phyloP scores from a whole-genome alignment of 2,329 filamentous ascomycete species.

The Westerdykella aurantiaca region DNA sequence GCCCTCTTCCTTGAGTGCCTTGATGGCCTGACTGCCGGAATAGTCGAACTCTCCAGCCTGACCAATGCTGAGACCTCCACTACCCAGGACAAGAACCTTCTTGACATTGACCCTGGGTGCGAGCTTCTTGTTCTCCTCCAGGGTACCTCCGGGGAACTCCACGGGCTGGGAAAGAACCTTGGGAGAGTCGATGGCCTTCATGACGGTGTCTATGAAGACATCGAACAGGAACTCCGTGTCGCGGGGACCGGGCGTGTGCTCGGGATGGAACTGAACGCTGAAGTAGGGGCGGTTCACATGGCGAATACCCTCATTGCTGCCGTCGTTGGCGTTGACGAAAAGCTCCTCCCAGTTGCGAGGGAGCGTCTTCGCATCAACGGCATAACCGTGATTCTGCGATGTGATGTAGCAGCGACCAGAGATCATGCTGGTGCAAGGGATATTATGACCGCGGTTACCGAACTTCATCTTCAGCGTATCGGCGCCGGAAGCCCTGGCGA shows the following conservation, averaged over 20 bases:
- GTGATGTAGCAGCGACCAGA: constrained; percentile 98
- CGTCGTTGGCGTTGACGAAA: constrained; percentile 97
- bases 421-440: constrained; percentile 91
- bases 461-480: constrained; percentile 96
- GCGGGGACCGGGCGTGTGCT: constrained; percentile 89
- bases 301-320: constrained; percentile 96
- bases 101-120: constrained; percentile 79
- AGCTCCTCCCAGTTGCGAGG: constrained; percentile 82
- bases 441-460: constrained; percentile 97
- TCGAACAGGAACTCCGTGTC: constrained; percentile 97
- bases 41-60: constrained; percentile 99
- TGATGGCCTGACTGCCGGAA: constrained; percentile 96
- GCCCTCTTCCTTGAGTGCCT: constrained; percentile 93
- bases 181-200: constrained; percentile 61
- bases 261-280: constrained; percentile 98
- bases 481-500: constrained; percentile 82
- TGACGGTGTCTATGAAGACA: constrained; percentile 85
- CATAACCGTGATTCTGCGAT: constrained; percentile 96
- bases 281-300: constrained; percentile 84
- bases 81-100: constrained; percentile 91
- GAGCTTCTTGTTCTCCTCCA: constrained; percentile 68
- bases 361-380: constrained; percentile 74
- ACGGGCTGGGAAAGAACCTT: constrained; percentile 67
- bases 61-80: constrained; percentile 92
- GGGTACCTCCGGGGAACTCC: constrained; percentile 77